These are phyloP conservation scores for Aspergillus saccharolyticus DNA, from an alignment of 495 filamentous ascomycete species.

Conservation along the genomic window DNA sequence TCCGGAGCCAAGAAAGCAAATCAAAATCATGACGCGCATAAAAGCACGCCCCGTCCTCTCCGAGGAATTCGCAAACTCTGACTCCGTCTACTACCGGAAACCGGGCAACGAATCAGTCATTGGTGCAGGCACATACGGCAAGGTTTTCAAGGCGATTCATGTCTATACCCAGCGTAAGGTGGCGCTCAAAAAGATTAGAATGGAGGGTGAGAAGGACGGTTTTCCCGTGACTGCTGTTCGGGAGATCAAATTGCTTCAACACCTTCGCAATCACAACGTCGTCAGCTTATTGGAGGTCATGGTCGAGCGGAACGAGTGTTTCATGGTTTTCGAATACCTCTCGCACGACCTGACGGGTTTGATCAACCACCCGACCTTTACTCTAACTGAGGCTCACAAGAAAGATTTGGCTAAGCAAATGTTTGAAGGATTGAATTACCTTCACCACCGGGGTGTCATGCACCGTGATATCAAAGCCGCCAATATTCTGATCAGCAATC, in stretches of 20 bases:
- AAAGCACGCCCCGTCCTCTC: slow-evolving; percentile 68
- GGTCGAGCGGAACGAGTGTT: slow-evolving; percentile 98
- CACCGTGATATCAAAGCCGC: slow-evolving; percentile 95
- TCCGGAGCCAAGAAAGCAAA: slow-evolving; percentile 54
- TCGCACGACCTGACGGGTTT: slow-evolving; percentile 86
- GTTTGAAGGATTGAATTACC: slow-evolving; percentile 90
- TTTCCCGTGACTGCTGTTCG: slow-evolving; percentile 96
- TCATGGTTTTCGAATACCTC: slow-evolving; percentile 99
- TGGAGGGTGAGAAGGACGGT: slow-evolving; percentile 96
- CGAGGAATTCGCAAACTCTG: slow-evolving; percentile 65
- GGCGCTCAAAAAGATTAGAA: slow-evolving; percentile 86
- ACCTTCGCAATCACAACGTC: slow-evolving; percentile 85
- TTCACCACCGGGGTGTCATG: slow-evolving; percentile 87
- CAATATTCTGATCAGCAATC: slow-evolving; percentile 89
- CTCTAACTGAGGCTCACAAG: slow-evolving; percentile 78
- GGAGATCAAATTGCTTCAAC: slow-evolving; percentile 94
- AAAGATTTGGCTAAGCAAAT: slow-evolving; percentile 92
- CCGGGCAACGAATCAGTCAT: slow-evolving; percentile 93
- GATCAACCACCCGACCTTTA: slow-evolving; percentile 91
- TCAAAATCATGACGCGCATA: slow-evolving; percentile 61
- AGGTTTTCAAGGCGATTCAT: slow-evolving; percentile 97
- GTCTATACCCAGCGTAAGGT: slow-evolving; percentile 88
- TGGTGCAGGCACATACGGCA: slow-evolving; percentile 90
- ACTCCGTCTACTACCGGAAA: slow-evolving; percentile 86
- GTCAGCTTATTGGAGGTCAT: slow-evolving; percentile 84